Conservation (phyloP, 208 protist species). For the Jaenimonas drosophilae region DNA sequence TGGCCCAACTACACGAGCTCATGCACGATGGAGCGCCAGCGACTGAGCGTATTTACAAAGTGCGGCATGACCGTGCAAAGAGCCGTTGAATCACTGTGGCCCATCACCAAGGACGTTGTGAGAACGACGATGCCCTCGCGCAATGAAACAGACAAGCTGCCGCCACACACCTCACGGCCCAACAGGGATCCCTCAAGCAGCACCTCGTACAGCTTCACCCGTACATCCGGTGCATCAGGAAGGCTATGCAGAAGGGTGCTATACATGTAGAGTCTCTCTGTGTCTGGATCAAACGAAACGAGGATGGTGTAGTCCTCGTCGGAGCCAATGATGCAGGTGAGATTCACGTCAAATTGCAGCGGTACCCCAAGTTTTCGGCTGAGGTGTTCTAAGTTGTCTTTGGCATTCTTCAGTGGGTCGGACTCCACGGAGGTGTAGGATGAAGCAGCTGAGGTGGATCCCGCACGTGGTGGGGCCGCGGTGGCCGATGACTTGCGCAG, state of each 20-base stretch:
- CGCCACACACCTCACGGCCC: slow-evolving; percentile 65
- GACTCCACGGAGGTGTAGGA: neutral
- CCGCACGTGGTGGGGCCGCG: slow-evolving; percentile 4
- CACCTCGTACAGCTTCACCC: slow-evolving; percentile 63
- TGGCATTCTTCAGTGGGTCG: slow-evolving; percentile 34
- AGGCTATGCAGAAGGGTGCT: slow-evolving; percentile 47
- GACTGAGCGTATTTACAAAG: slow-evolving; percentile 60
- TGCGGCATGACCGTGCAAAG: slow-evolving; percentile 42
- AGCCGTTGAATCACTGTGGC: slow-evolving; percentile 20
- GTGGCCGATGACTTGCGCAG: slow-evolving; percentile 11
- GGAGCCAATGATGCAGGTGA: slow-evolving; percentile 50
- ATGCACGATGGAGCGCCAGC: slow-evolving; percentile 51
- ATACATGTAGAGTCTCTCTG: slow-evolving; percentile 67
- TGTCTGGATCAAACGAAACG: slow-evolving; percentile 54
- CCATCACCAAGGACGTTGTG: slow-evolving; percentile 40
- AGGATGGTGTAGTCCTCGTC: slow-evolving; percentile 55
- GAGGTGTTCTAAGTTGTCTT: slow-evolving; percentile 41
- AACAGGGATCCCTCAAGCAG: slow-evolving; percentile 65
- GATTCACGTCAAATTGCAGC: slow-evolving; percentile 54
- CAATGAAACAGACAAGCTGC: slow-evolving; percentile 47
- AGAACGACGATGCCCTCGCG: slow-evolving; percentile 49
- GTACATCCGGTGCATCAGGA: slow-evolving; percentile 27
- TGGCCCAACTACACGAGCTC: slow-evolving; percentile 15
- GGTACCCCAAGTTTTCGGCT: slow-evolving; percentile 24
- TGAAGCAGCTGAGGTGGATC: neutral